phyloP scores from a whole-genome alignment of 2,329 filamentous ascomycete genomes.

The Colletotrichum sp. region DNA sequence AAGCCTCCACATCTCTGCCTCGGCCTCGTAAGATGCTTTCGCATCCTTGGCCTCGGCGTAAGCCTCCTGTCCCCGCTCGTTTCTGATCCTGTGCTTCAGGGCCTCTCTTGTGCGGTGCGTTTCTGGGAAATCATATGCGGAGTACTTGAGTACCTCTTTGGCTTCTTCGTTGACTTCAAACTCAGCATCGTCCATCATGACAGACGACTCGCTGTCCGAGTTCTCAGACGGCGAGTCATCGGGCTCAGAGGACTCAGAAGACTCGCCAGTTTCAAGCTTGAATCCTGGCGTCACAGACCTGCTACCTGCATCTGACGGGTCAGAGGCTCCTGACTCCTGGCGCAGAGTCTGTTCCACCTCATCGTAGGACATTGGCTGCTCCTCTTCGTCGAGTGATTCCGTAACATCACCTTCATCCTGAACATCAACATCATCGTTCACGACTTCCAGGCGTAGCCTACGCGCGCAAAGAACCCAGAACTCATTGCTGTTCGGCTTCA shows the following conservation, averaged over 20 bases:
- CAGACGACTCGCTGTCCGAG: not conserved
- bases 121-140: constrained; percentile 44
- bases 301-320: not conserved
- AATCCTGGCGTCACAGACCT: not conserved
- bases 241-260: not conserved
- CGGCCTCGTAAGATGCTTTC: constrained; percentile 43
- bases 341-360: constrained; percentile 48
- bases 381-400: constrained; percentile 14
- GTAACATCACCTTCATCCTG: not conserved
- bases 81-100: constrained; percentile 42
- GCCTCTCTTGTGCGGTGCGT: constrained; percentile 38
- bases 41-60: constrained; percentile 49
- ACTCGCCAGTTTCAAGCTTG: not conserved
- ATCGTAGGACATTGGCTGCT: constrained; percentile 43
- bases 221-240: not conserved
- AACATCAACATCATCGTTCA: constrained; percentile 32
- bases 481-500: constrained; percentile 39
- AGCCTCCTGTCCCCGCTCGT: constrained; percentile 47
- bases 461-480: constrained; percentile 57
- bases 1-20: constrained; percentile 51
- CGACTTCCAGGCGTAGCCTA: constrained; percentile 54
- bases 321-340: not conserved
- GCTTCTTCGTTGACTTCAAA: constrained; percentile 41
- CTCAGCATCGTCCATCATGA: constrained; percentile 2
- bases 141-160: constrained; percentile 47